Percentiles rank a stretch among this genome's conserved stretches.
Evolutionary conservation across 2,329 filamentous ascomycete species (phyloP).

Genomic region (Pseudogymnoascus sp.): DNA sequence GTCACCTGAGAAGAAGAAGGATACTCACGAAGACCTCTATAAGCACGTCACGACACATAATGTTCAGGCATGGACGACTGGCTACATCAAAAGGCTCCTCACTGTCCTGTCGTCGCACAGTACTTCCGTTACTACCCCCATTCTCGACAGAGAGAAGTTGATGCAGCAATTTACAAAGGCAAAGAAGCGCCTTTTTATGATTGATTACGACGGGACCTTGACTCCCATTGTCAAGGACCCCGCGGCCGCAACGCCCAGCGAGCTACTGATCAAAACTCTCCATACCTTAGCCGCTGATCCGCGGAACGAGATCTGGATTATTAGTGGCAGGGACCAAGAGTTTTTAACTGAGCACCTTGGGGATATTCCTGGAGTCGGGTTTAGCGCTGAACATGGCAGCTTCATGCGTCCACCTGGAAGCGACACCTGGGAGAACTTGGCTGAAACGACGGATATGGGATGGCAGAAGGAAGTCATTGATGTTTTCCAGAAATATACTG

Average conservation of each 20-base stretch:
- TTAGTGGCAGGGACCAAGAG: slow-evolving; percentile 85
- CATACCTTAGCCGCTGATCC: slow-evolving; percentile 72
- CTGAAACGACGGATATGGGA: slow-evolving; percentile 78
- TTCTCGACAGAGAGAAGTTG: slow-evolving; percentile 66
- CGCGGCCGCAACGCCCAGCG: slow-evolving; percentile 77
- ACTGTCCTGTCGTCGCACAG: slow-evolving; percentile 72
- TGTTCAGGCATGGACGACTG: slow-evolving; percentile 76
- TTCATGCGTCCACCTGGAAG: slow-evolving; percentile 78
- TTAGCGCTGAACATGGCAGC: slow-evolving; percentile 93
- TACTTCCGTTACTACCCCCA: slow-evolving; percentile 67
- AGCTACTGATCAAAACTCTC: slow-evolving; percentile 70
- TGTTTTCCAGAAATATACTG: slow-evolving; percentile 81
- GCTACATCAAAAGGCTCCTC: slow-evolving; percentile 69
- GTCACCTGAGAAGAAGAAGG: slow-evolving; percentile 53
- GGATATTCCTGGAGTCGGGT: slow-evolving; percentile 81
- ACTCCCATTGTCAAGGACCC: slow-evolving; percentile 94
- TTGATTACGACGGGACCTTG: slow-evolving; percentile 95
- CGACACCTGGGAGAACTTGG: slow-evolving; percentile 79
- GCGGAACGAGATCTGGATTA: slow-evolving; percentile 92
- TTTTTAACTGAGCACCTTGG: slow-evolving; percentile 88
- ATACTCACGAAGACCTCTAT: slow-evolving; percentile 69
- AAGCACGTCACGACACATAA: slow-evolving; percentile 78
- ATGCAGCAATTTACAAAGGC: slow-evolving; percentile 66
- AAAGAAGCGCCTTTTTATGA: slow-evolving; percentile 85
- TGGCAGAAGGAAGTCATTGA: slow-evolving; percentile 84